A percentile compares a stretch with the other conserved stretches of the same genome.
Conservation (phyloP, 495 filamentous ascomycete genomes). For the Penicillium antarcticum region DNA sequence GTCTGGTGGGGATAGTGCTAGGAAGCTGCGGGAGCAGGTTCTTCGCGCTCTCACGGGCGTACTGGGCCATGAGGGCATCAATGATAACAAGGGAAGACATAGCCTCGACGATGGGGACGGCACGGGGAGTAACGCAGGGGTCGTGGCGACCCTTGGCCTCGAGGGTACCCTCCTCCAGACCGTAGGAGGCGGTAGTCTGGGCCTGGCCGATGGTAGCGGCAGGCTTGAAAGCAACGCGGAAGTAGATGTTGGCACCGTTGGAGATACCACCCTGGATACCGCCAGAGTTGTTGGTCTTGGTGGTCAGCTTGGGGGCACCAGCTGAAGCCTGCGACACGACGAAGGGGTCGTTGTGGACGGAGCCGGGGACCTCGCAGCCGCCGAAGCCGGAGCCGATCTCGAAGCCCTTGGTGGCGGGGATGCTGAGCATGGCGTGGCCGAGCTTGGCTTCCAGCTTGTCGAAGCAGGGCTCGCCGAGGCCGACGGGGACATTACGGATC, state of each 20-base stretch:
- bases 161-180: constrained; percentile 67
- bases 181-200: constrained; percentile 81
- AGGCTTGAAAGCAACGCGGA: constrained; percentile 93
- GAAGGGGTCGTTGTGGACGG: constrained; percentile 92
- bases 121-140: constrained; percentile 90
- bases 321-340: constrained; percentile 51
- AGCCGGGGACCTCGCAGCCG: constrained; percentile 84
- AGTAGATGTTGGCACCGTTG: constrained; percentile 93
- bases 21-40: constrained; percentile 39
- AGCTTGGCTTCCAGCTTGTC: constrained; percentile 94
- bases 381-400: constrained; percentile 94
- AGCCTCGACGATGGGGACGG: constrained; percentile 93
- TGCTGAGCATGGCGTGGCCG: constrained; percentile 94
- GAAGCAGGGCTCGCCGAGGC: constrained; percentile 92
- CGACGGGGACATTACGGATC: constrained; percentile 82
- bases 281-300: constrained; percentile 93
- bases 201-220: constrained; percentile 93
- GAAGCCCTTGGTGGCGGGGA: constrained; percentile 96
- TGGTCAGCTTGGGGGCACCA: constrained; percentile 58
- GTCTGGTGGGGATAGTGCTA: constrained; percentile 35
- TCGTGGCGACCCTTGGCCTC: constrained; percentile 96
- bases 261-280: constrained; percentile 96
- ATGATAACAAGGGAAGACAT: constrained; percentile 92
- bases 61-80: constrained; percentile 88
- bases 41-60: constrained; percentile 56